phyloP scores from a whole-genome alignment of 768 basidiomycete genomes.

The Kwoniella dendrophila region DNA sequence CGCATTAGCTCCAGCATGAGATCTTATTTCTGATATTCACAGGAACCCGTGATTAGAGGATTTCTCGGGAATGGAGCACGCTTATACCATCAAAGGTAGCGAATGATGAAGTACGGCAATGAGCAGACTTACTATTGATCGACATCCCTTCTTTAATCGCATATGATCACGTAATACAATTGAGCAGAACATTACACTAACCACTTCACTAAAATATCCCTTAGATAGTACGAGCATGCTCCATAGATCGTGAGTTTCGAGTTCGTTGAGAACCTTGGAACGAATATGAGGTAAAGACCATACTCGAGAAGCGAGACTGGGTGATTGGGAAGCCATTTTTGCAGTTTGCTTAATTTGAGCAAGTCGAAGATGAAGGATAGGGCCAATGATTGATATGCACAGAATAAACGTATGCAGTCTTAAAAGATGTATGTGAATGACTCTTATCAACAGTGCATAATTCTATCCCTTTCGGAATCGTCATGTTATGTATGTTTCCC shows the following conservation, averaged over 20 bases:
- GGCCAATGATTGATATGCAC: background rate
- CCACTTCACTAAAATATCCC: background rate
- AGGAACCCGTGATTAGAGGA: too few species aligned
- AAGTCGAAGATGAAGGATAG: background rate
- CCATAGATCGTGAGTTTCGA: background rate
- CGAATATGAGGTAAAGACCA: background rate
- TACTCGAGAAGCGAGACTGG: background rate
- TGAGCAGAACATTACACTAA: background rate
- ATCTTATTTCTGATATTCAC: too few species aligned
- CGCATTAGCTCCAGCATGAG: too few species aligned
- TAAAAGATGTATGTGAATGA: too few species aligned
- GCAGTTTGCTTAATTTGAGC: background rate
- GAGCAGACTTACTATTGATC: background rate
- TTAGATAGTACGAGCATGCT: background rate
- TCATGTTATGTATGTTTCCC: too few species aligned
- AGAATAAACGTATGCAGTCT: too few species aligned
- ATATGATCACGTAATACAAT: background rate
- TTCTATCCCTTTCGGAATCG: too few species aligned
- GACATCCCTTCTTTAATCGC: background rate
- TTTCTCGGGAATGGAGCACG: too few species aligned
- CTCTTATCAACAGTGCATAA: too few species aligned
- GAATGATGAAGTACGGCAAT: too few species aligned
- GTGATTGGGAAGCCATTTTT: background rate
- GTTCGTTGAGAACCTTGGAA: background rate
- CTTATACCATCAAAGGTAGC: too few species aligned